These are phyloP conservation scores for Tolypocladium sp. DNA, from an alignment of 2,329 filamentous ascomycete species.

Conservation along the genomic window DNA sequence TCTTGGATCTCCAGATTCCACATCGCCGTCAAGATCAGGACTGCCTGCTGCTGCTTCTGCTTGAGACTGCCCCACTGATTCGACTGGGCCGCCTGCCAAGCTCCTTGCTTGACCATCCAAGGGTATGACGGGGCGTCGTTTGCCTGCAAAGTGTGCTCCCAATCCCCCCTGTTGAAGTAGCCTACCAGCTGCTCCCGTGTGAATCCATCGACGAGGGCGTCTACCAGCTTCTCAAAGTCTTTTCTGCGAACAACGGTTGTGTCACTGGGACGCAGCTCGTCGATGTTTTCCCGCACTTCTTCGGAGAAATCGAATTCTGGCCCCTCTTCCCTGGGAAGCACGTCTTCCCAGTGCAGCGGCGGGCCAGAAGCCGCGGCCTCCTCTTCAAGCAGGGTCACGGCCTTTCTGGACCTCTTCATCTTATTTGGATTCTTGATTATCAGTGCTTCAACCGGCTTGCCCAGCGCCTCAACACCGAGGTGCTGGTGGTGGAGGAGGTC, in stretches of 20 bases:
- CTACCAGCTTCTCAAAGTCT: conserved; percentile 32
- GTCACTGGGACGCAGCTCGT: conserved; percentile 35
- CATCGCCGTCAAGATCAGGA: conserved; percentile 35
- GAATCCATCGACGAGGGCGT: conserved; percentile 34
- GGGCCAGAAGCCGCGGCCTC: conserved; percentile 3
- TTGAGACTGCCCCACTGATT: conserved; percentile 7
- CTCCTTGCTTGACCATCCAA: conserved; percentile 32
- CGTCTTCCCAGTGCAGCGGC: conserved; percentile 20
- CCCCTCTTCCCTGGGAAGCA: conserved; percentile 17
- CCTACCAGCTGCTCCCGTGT: conserved; percentile 31
- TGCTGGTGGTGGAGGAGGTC: conserved; percentile 17
- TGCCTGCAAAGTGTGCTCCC: not conserved
- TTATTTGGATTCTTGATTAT: conserved; percentile 32
- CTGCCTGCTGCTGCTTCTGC: conserved; percentile 30
- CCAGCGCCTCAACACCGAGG: conserved; percentile 23
- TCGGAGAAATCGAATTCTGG: conserved; percentile 14
- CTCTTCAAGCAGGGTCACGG: conserved; percentile 9
- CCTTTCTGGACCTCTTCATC: conserved; percentile 11
- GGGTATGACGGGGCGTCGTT: conserved; percentile 12
- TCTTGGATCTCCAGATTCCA: conserved; percentile 43
- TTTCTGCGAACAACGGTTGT: conserved; percentile 24
- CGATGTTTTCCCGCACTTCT: conserved; percentile 35
- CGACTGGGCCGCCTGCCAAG: conserved; percentile 30
- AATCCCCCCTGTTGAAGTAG: conserved; percentile 24
- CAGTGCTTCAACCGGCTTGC: conserved; percentile 32